Base-by-base conservation (phyloP, 768 basidiomycete species). In the Chiua virens region DNA sequence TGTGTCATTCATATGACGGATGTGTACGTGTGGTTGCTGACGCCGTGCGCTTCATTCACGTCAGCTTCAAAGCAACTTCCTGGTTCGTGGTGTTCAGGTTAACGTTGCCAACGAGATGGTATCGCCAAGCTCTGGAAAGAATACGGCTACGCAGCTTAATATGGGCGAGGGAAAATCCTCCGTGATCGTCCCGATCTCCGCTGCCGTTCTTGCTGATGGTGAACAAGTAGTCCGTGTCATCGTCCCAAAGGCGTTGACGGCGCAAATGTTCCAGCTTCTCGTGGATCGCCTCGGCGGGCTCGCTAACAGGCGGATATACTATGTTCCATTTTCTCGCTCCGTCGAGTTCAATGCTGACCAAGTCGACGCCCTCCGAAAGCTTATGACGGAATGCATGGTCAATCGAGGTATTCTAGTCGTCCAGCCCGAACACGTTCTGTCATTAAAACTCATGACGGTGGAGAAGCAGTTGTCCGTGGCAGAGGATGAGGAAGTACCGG, bases 81-180 rank as follows among this genome's bases (percentile, higher is more conserved):
- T 67, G 13, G 56, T 62, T 22, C 65, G 71, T 23, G 57, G 49
- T 14, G 44, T 69, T 20, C 71, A 72, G 48, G 52, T 57, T 0
- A 42, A 53, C 17, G 54, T 73, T 25, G 63, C 72, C 11, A 45
- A 42, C 8, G 55, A 72, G 38, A 73, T 72, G 72, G 65, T 71
- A 27, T 42, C 52, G 11, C 71, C 71, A 1, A 32, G 34, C 13
- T 60, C 61, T 0, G 47, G 53, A 5, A 11, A 55, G 6, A 81
- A 75, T 47, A 71, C 73, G 0, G 57, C 71, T 5, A 64, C 75
- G 17, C 79, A 81, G 50, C 72, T 81, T 13, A 79, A 80, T 46
- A 81, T 81, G 79, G 79, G 79, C 15, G 79, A 81, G 55, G 79
- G 79, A 14, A 81, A 81, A 48, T 69, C 72, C 1, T 71, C 71